Evolutionary conservation across 1,284 basidiomycete species (phyloP).

Genomic region (Malassezia restricta): DNA sequence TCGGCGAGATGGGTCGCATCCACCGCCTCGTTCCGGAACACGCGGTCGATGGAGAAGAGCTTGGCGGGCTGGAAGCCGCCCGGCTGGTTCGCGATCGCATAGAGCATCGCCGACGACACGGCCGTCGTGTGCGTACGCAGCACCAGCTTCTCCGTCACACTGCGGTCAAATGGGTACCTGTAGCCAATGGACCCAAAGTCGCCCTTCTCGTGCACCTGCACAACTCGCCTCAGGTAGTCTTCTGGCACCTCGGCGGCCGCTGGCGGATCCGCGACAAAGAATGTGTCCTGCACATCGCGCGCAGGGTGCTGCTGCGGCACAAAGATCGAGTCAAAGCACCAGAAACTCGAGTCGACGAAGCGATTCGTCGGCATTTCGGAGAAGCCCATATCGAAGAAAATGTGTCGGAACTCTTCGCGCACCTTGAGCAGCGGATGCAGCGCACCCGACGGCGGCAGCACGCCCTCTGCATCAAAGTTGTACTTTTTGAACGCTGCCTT

Average conservation of each 20-base stretch:
- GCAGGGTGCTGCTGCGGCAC: conserved; percentile 99
- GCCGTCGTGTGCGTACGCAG: conserved; percentile 96
- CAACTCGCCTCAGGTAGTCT: conserved; percentile 80
- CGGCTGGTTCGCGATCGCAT: conserved; percentile 56
- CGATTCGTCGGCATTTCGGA: conserved; percentile 98
- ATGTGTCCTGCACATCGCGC: conserved; percentile 94
- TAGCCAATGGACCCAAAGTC: conserved; percentile 94
- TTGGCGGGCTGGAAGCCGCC: conserved; percentile 89
- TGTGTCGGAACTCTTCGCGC: conserved; percentile 89
- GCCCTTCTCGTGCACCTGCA: conserved; percentile 74
- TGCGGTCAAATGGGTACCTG: conserved; percentile 85
- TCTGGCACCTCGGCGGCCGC: conserved; percentile 64
- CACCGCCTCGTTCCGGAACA: conserved; percentile 97
- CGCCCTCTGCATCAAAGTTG: conserved; percentile 94
- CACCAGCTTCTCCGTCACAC: conserved; percentile 80
- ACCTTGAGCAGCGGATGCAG: conserved; percentile 95
- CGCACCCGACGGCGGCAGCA: conserved; percentile 74
- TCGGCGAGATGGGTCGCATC: conserved; percentile 99
- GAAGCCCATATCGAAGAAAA: conserved; percentile 99
- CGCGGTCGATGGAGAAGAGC: conserved; percentile 92
- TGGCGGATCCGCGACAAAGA: conserved; percentile 90
- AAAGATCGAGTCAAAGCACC: conserved; percentile 98
- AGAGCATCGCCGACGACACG: conserved; percentile 85
- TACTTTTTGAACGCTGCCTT: conserved; percentile 73
- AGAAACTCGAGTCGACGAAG: conserved; percentile 96